These are phyloP conservation scores for Amanita rubescens DNA, from an alignment of 768 basidiomycete species.

Conservation along the genomic window DNA sequence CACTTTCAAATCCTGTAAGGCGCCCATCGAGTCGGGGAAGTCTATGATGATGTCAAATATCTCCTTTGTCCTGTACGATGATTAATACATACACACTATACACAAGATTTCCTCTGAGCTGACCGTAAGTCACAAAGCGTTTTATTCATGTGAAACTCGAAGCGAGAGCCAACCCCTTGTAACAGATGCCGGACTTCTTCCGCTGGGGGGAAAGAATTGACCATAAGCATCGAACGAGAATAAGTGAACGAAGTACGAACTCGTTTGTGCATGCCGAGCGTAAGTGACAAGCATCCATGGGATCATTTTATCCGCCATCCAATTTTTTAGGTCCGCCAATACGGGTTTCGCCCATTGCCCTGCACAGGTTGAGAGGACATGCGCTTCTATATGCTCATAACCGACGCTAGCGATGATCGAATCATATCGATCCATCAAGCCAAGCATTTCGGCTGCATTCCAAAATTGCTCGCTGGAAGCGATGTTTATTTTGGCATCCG, in stretches of 20 bases:
- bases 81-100: not conserved
- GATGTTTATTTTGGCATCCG: conserved; percentile 2
- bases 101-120: not conserved
- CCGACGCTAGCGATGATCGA: conserved; percentile 77
- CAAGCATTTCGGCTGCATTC: conserved; percentile 60
- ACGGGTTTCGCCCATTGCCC: conserved; percentile 64
- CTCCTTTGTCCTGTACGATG: conserved; percentile 51
- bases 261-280: conserved; percentile 52
- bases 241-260: conserved; percentile 27
- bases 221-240: conserved; percentile 2
- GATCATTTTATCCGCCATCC: conserved; percentile 77
- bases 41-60: conserved; percentile 97
- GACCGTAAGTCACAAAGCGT: conserved; percentile 83
- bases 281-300: conserved; percentile 84
- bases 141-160: conserved; percentile 92
- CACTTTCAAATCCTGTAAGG: conserved; percentile 82
- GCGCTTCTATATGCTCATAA: conserved; percentile 76
- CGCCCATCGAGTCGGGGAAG: conserved; percentile 80
- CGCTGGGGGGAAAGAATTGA: conserved; percentile 28
- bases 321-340: conserved; percentile 52
- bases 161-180: conserved; percentile 69
- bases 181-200: conserved; percentile 69
- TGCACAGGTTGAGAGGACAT: conserved; percentile 59
- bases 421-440: conserved; percentile 78
- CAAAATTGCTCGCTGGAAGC: conserved; percentile 28